A percentile compares a stretch with the other conserved stretches of the same genome.
Evolutionary conservation across 192 early-diverging fungal genomes (phyloP).

Genomic region (Umbelopsis vinacea): DNA sequence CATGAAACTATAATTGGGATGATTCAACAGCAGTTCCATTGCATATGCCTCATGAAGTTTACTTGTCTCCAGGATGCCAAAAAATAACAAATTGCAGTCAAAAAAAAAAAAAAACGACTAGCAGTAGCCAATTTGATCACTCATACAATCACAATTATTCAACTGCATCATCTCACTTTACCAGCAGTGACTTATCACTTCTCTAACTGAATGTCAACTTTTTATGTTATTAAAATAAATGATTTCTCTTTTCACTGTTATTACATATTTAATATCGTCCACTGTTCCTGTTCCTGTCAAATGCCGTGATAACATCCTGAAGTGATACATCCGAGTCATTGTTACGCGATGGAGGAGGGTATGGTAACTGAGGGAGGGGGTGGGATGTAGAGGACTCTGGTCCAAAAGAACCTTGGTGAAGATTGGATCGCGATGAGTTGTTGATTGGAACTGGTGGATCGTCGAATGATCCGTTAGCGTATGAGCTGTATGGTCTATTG

Average conservation of each 20-base stretch:
- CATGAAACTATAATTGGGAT: too few species aligned
- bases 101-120: too few species aligned
- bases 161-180: too few species aligned
- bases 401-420: neutral
- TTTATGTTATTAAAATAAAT: neutral
- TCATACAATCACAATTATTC: too few species aligned
- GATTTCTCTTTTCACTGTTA: neutral
- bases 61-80: too few species aligned
- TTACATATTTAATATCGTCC: constrained; percentile 3
- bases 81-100: too few species aligned
- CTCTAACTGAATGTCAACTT: neutral
- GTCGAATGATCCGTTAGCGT: neutral
- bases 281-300: neutral
- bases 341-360: neutral
- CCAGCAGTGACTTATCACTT: neutral
- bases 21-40: too few species aligned
- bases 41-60: too few species aligned
- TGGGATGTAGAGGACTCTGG: neutral
- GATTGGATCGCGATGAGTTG: constrained; percentile 2
- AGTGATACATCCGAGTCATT: neutral
- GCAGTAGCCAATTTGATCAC: too few species aligned
- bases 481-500: constrained; percentile 6
- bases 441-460: neutral
- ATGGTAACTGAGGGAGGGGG: neutral
- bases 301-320: neutral